phyloP scores from a whole-genome alignment of 306 rosid species.

The Vicia sativa region DNA sequence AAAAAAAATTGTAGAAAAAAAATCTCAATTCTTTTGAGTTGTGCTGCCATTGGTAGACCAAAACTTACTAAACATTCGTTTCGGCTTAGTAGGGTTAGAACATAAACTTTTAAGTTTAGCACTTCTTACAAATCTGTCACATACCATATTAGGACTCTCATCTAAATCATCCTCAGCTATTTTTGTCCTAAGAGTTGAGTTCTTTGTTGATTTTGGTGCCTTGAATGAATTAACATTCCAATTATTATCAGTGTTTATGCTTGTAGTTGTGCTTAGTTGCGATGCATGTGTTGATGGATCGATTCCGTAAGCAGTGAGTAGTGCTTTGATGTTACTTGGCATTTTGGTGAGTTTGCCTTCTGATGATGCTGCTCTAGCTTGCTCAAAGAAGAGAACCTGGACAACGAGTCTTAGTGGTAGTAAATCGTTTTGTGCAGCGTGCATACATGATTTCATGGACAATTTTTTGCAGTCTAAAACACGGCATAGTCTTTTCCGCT shows the following conservation, averaged over 20 bases:
- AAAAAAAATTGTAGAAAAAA: constrained; percentile 28
- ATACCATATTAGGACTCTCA: constrained; percentile 40
- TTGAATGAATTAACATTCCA: constrained; percentile 83
- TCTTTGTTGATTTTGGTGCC: constrained; percentile 69
- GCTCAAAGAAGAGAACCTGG: constrained; percentile 99
- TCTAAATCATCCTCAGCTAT: constrained; percentile 81
- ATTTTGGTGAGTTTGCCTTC: constrained; percentile 77
- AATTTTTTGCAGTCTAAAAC: constrained; percentile 90
- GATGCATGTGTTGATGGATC: constrained; percentile 72
- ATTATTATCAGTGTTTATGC: constrained; percentile 68
- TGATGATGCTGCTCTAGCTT: constrained; percentile 72
- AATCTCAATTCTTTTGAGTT: constrained; percentile 73
- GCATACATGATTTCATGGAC: constrained; percentile 94
- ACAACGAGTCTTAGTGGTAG: constrained; percentile 91
- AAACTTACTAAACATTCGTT: constrained; percentile 82
- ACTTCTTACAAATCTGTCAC: constrained; percentile 55
- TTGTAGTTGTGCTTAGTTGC: constrained; percentile 61
- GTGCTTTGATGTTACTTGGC: constrained; percentile 73
- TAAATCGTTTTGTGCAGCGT: constrained; percentile 94
- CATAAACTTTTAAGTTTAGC: constrained; percentile 64
- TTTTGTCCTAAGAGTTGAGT: constrained; percentile 88
- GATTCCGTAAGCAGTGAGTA: constrained; percentile 69
- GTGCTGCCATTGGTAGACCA: constrained; percentile 74
- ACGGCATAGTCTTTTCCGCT: constrained; percentile 88
- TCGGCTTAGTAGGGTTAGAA: constrained; percentile 74